Percentiles rank a stretch among this genome's conserved stretches.
Conservation (phyloP, 495 filamentous ascomycete genomes). For the Annulohypoxylon maeteangense region DNA sequence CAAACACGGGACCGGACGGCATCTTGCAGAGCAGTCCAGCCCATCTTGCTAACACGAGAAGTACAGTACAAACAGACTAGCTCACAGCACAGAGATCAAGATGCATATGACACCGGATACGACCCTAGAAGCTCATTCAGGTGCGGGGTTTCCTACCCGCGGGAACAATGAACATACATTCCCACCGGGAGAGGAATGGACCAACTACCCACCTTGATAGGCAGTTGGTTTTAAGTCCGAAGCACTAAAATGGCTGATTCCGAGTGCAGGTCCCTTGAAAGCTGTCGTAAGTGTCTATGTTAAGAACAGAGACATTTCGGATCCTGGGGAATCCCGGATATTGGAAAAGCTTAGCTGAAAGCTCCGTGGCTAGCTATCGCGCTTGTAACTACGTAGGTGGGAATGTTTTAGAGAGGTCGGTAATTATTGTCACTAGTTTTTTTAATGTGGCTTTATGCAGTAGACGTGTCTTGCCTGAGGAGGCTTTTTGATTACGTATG, state of each 20-base stretch:
- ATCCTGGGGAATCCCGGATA: slow-evolving; percentile 12
- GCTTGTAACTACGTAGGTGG: neutral
- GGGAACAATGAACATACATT: slow-evolving; percentile 21
- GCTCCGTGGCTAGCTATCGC: slow-evolving; percentile 5
- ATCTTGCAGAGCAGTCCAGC: slow-evolving; percentile 7
- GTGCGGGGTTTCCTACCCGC: slow-evolving; percentile 38
- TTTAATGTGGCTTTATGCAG: slow-evolving; percentile 17
- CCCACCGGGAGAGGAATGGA: slow-evolving; percentile 23
- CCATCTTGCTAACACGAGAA: neutral
- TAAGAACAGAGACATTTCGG: slow-evolving; percentile 19
- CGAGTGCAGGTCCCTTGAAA: slow-evolving; percentile 31
- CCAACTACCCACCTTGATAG: slow-evolving; percentile 22
- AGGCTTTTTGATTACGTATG: slow-evolving; percentile 20
- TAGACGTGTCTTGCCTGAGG: slow-evolving; percentile 6
- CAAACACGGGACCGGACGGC: neutral
- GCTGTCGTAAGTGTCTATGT: slow-evolving; percentile 29
- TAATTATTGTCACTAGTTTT: slow-evolving; percentile 25
- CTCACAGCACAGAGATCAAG: slow-evolving; percentile 1
- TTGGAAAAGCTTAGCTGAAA: slow-evolving; percentile 3
- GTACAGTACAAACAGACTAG: too few species aligned
- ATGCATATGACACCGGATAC: slow-evolving; percentile 5
- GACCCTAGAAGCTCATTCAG: neutral
- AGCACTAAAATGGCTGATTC: slow-evolving; percentile 17
- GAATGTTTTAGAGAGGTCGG: neutral
- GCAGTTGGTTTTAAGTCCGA: slow-evolving; percentile 29